Percentiles rank a stretch among this genome's conserved stretches.
Conservation (phyloP, 169 alveolate species). For the Plasmodium reichenowi region DNA sequence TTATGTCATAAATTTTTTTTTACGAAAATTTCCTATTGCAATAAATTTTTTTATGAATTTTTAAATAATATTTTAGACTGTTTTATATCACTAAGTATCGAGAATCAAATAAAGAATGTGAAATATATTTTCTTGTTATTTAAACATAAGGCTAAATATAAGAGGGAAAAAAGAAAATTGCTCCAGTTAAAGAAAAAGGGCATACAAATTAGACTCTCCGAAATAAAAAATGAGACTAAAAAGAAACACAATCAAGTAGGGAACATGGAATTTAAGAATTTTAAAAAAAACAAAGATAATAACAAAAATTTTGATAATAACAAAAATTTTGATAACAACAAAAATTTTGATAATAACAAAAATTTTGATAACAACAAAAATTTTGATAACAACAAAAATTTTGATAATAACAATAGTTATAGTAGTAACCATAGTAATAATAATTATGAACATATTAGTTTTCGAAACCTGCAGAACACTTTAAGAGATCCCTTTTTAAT, state of each 20-base stretch:
- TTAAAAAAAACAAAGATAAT: neutral
- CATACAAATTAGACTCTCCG: neutral
- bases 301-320: neutral
- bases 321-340: neutral
- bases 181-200: neutral
- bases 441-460: constrained; percentile 21
- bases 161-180: constrained; percentile 2
- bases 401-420: neutral
- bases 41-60: constrained; percentile 63
- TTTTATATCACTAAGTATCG: constrained; percentile 33
- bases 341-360: neutral
- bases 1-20: constrained; percentile 47
- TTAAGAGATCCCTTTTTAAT: constrained; percentile 29
- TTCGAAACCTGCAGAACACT: constrained; percentile 22
- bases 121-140: constrained; percentile 56
- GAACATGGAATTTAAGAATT: neutral
- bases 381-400: neutral
- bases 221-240: neutral
- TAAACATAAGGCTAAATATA: constrained; percentile 20
- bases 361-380: neutral
- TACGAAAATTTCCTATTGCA: constrained; percentile 49
- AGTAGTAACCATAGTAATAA: neutral
- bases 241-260: neutral
- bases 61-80: constrained; percentile 43
- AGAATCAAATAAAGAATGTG: constrained; percentile 23